phyloP scores from a whole-genome alignment of 2,329 filamentous ascomycete genomes.

The Penicillium brasilianum region DNA sequence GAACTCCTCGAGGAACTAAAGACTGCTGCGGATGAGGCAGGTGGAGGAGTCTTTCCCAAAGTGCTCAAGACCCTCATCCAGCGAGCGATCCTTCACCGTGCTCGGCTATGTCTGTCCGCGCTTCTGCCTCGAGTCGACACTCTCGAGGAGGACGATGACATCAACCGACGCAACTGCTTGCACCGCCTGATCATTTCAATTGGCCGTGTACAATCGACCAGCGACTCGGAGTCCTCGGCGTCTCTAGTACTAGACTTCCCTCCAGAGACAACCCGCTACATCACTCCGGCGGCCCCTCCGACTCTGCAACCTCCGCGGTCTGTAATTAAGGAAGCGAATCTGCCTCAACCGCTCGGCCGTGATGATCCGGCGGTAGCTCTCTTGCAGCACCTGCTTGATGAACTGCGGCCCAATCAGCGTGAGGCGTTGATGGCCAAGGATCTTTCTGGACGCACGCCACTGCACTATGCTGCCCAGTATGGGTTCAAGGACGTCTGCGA shows the following conservation, averaged over 20 bases:
- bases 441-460: constrained; percentile 78
- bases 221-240: constrained; percentile 57
- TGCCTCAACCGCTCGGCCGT: constrained; percentile 63
- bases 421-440: constrained; percentile 71
- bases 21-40: constrained; percentile 57
- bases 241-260: constrained; percentile 57
- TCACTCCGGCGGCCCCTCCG: constrained; percentile 77
- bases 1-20: constrained; percentile 64
- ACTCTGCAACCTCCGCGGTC: constrained; percentile 64
- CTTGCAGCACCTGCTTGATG: constrained; percentile 66
- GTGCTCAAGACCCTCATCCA: constrained; percentile 52
- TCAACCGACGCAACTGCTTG: constrained; percentile 91
- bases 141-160: constrained; percentile 85
- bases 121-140: constrained; percentile 71
- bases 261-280: constrained; percentile 69
- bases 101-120: constrained; percentile 70
- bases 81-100: constrained; percentile 71
- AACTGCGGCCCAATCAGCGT: constrained; percentile 70
- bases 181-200: constrained; percentile 93
- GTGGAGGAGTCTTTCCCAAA: constrained; percentile 72
- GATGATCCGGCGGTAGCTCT: constrained; percentile 79
- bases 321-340: constrained; percentile 69
- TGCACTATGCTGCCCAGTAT: constrained; percentile 95
- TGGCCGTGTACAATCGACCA: constrained; percentile 70
- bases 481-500: constrained; percentile 91